These are phyloP conservation scores for Zygoascus hellenicus DNA, from an alignment of 1,139 yeast species.

Conservation along the genomic window DNA sequence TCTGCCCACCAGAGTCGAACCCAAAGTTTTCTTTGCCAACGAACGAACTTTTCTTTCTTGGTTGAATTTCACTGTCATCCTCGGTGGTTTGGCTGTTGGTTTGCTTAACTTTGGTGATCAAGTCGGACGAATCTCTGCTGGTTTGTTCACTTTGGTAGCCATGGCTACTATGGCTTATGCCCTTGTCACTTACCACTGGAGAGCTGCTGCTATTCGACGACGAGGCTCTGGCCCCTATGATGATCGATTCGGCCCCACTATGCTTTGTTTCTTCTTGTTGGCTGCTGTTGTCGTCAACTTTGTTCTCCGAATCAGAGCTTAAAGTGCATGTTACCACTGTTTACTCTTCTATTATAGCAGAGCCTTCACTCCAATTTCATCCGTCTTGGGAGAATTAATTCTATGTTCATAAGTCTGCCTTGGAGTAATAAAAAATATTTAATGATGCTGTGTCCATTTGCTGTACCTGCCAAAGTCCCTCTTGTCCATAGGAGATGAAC, in stretches of 20 bases:
- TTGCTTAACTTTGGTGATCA: slow-evolving; percentile 92
- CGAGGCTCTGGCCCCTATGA: slow-evolving; percentile 98
- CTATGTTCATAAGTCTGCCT: no score
- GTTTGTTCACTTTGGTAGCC: slow-evolving; percentile 82
- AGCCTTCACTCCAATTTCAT: not conserved
- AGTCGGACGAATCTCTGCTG: slow-evolving; percentile 89
- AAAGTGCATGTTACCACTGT: not conserved
- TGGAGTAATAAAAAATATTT: not conserved
- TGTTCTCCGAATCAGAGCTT: slow-evolving; percentile 58
- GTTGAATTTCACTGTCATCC: slow-evolving; percentile 95
- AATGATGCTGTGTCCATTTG: no score
- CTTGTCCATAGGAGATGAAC: no score
- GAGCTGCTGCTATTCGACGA: slow-evolving; percentile 96
- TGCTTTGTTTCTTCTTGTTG: slow-evolving; percentile 87
- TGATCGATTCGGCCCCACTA: slow-evolving; percentile 98
- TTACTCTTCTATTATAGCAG: no score
- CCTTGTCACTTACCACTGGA: slow-evolving; percentile 94
- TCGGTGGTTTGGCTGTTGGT: slow-evolving; percentile 96
- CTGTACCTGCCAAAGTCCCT: no score
- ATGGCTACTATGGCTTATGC: slow-evolving; percentile 98
- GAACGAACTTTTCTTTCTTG: slow-evolving; percentile 92
- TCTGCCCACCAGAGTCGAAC: slow-evolving; percentile 95
- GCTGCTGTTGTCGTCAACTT: slow-evolving; percentile 92
- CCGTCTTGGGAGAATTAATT: not conserved
- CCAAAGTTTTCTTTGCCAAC: slow-evolving; percentile 96